Base-by-base conservation (phyloP, 2,329 filamentous ascomycete species). In the Beauveria sp. region DNA sequence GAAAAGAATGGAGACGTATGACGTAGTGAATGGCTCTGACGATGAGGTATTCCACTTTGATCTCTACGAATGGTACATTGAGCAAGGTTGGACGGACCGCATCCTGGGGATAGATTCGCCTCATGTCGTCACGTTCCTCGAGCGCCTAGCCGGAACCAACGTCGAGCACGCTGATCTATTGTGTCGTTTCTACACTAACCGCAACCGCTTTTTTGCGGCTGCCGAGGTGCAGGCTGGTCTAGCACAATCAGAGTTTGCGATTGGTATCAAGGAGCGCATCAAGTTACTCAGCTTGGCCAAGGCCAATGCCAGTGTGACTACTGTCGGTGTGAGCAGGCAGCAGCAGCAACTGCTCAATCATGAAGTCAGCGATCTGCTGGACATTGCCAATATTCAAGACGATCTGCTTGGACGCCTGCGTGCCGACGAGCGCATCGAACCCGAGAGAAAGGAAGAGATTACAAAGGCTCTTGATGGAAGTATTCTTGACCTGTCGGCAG, bases 21-120 rank as follows among this genome's bases (percentile, higher is more conserved):
- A 88, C 50, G 90, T 97, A 2, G 92, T 99, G 68, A 91, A 96
- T 70, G 84, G 83, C 63, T 96, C 93, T 0, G 84, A 88, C 16
- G 95, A 99, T 67, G 91, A 97, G 70, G 90, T 97, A 5, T 99
- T 99, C 78, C 89, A 98, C 72, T 96, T 91, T 64, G 91, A 91
- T 69, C 81, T 99, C n/a, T 99, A 97, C 72, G 93, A 97, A 69
- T 99, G 95, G 93, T 99, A 99, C 74, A 87, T 98, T 66, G 77
- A 83, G 60, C 88, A 93, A 72, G 88, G 89, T 20, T 93, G 90
- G 86, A 89, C 86, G 10, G 91, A 97, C 65, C 88, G 92, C 16
- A 83, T 99, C 31, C 83, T 99, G 40, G 86, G 88, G 42, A 91
- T 95, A 57, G 85, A 93, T 62, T 96, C 93, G 5, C 85, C 88